Conservation (phyloP, 306 rosid species). For the Sechiopsis laciniata region DNA sequence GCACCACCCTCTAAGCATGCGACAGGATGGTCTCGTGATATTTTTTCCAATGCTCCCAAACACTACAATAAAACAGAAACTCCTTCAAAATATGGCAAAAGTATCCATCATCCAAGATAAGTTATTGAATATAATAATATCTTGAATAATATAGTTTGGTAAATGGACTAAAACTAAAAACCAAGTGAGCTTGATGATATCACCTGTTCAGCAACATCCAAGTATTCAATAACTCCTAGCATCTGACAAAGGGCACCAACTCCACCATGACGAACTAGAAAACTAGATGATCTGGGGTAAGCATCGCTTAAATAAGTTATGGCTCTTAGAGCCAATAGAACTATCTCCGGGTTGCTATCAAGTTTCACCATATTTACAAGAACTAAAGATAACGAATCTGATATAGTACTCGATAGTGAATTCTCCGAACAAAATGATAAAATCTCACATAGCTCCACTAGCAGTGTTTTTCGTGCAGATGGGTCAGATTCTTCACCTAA, state of each 20-base stretch:
- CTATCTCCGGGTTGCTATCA: slow-evolving; percentile 59
- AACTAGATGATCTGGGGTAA: slow-evolving; percentile 68
- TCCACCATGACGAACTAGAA: slow-evolving; percentile 81
- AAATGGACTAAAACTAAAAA: slow-evolving; percentile 3
- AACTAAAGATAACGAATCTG: slow-evolving; percentile 58
- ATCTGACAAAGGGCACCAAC: slow-evolving; percentile 75
- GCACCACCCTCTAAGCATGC: slow-evolving; percentile 92
- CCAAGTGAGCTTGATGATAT: slow-evolving; percentile 15
- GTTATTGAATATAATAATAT: slow-evolving; percentile 17
- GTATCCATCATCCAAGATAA: not conserved
- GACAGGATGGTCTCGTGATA: slow-evolving; percentile 90
- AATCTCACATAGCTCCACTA: slow-evolving; percentile 81
- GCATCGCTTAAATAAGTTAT: slow-evolving; percentile 85
- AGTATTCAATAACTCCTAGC: slow-evolving; percentile 67
- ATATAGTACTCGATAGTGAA: slow-evolving; percentile 69
- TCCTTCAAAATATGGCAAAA: not conserved
- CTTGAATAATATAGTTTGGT: slow-evolving; percentile 16
- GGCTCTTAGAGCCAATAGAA: slow-evolving; percentile 84
- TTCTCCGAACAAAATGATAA: slow-evolving; percentile 82
- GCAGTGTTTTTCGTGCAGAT: slow-evolving; percentile 59
- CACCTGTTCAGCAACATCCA: slow-evolving; percentile 98
- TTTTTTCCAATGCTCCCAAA: slow-evolving; percentile 93
- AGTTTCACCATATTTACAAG: slow-evolving; percentile 73
- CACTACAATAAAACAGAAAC: slow-evolving; percentile 46
- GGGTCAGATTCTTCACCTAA: slow-evolving; percentile 62